phyloP scores from a whole-genome alignment of 495 filamentous ascomycete species.

The Aspergillus affinis region DNA sequence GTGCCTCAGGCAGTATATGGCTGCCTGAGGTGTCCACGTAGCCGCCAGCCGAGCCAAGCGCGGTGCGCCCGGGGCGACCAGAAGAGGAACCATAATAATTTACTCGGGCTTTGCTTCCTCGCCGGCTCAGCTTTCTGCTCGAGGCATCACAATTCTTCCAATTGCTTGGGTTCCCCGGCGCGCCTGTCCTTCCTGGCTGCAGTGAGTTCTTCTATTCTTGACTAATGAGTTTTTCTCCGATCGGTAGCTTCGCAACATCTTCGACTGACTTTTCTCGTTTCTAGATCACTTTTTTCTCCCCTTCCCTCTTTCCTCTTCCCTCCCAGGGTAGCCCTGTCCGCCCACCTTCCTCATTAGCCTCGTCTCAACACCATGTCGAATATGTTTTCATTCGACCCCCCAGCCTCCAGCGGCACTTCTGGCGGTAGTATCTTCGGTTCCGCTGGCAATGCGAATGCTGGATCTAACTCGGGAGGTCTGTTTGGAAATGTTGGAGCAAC shows the following conservation, averaged over 20 bases:
- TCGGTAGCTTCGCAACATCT: not conserved
- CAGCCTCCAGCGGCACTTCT: conserved; percentile 36
- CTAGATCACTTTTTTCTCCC: conserved; percentile 13
- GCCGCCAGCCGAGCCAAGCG: conserved; percentile 25
- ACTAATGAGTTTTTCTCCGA: not conserved
- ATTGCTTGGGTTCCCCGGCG: not conserved
- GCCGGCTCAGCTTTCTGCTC: not conserved
- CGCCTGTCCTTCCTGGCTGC: not conserved
- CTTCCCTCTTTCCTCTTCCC: not conserved
- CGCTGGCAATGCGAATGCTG: conserved; percentile 29
- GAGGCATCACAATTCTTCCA: not conserved
- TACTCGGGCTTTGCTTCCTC: not conserved
- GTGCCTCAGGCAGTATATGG: conserved; percentile 30
- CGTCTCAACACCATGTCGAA: conserved; percentile 29
- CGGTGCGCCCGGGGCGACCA: conserved; percentile 2
- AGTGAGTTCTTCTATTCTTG: not conserved
- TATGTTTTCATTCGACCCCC: conserved; percentile 35
- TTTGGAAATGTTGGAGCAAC: conserved; percentile 49
- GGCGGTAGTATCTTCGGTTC: conserved; percentile 42
- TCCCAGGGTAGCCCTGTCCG: conserved; percentile 26
- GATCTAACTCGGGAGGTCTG: conserved; percentile 31
- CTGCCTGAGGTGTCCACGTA: conserved; percentile 19
- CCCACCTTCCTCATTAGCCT: conserved; percentile 18
- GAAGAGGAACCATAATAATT: conserved; percentile 4
- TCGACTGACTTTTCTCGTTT: conserved; percentile 13